Base-by-base conservation (phyloP, 176 grass and related monocot genomes). In the Zoysia japonica region DNA sequence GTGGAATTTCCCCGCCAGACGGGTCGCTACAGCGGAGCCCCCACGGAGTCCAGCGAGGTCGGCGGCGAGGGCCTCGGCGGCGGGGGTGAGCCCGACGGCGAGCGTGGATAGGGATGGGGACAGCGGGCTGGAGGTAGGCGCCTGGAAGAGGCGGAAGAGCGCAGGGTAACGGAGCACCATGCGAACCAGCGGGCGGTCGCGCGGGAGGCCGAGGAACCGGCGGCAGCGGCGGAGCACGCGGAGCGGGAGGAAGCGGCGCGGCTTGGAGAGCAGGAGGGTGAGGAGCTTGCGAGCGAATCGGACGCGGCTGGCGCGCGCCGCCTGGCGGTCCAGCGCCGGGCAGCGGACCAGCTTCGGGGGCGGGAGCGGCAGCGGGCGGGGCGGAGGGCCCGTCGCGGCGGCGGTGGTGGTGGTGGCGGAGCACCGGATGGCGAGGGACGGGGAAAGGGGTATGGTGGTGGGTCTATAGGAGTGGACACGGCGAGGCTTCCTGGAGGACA, bases 211-310 rank as follows among this genome's bases (percentile, higher is more conserved):
- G 62, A 96, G 89, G 87, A 81, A 96, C 70, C 51, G 47, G 52
- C 87, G 87, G 79, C 87, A 96, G 15, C 85, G 84, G 36, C 52
- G 60, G 87, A 96, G 93, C 62, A 92, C 79, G 36, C 85, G 82
- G 61, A 96, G 87, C 68, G 93, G 93, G 56, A 96, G 90, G 87
- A 96, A 96, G 15, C 36, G 87, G 16, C 85, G 87, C 1, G 85
- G 79, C 72, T 96, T 96, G 47, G 93, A 96, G 53, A 96, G 93
- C 46, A 96, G 93, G 14, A 96, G 93, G 10, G 85, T 90, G 40
- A 68, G 81, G 36, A 96, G 82, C 75, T 96, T 96, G 38, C 87
- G 87, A 20, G 71, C 89, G 84, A 96, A 95, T 50, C 93, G 89
- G 66, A 95, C 71, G 11, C 83, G 89, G 85, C 47, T 92, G 16